Percentiles rank a stretch among this genome's conserved stretches.
phyloP scores from a whole-genome alignment of 768 basidiomycete species.

The Rhodocollybia butyracea region DNA sequence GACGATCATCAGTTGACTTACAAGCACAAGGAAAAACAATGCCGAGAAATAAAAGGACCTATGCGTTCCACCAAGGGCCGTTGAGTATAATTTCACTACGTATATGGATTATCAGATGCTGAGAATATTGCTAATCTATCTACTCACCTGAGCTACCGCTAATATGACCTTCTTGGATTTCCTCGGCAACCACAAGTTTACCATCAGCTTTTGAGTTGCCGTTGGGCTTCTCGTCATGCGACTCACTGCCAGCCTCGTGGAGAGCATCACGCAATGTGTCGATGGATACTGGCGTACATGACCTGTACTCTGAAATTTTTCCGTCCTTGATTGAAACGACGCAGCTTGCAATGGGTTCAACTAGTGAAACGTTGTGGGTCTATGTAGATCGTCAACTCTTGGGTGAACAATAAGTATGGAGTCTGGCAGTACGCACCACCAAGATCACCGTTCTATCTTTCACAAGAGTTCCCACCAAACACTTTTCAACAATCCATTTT shows the following conservation, averaged over 20 bases:
- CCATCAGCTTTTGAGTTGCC: constrained; percentile 24
- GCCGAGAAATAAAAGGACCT: constrained; percentile 12
- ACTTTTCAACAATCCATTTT: constrained; percentile 47
- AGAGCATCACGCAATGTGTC: constrained; percentile 10
- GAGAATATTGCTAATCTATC: background rate
- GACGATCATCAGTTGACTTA: constrained; percentile 12
- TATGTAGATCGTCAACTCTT: constrained; percentile 3
- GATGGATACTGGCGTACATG: background rate
- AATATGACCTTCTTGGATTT: constrained; percentile 42
- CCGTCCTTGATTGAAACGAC: constrained; percentile 42
- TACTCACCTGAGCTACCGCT: constrained; percentile 29
- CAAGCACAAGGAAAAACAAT: constrained; percentile 17
- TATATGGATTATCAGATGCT: background rate
- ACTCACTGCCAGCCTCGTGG: background rate
- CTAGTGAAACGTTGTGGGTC: constrained; percentile 31
- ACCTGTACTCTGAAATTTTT: constrained; percentile 25
- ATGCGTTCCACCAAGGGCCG: constrained; percentile 13
- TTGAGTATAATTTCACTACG: constrained; percentile 15
- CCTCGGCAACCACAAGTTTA: constrained; percentile 45
- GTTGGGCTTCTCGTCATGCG: background rate
- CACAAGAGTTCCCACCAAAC: constrained; percentile 45
- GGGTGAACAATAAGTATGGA: background rate
- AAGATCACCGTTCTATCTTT: constrained; percentile 47
- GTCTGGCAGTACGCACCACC: constrained; percentile 34
- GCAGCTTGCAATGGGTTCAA: constrained; percentile 18